Percentiles rank a stretch among this genome's conserved stretches.
Evolutionary conservation across 257 asterid genomes (phyloP).

Genomic region (Nicotiana otophora): DNA sequence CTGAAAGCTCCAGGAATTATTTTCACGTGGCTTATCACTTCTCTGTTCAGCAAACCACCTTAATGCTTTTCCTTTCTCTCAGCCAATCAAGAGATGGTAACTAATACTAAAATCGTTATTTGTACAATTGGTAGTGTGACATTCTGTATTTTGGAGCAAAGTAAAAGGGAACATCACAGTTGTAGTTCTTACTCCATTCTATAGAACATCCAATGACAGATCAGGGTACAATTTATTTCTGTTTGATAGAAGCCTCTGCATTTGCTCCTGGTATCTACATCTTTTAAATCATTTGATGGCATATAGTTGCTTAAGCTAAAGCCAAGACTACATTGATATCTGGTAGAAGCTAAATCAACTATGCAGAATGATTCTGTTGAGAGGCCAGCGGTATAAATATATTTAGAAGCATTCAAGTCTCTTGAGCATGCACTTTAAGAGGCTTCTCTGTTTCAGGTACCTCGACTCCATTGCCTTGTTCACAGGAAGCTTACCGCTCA

Average conservation of each 20-base stretch:
- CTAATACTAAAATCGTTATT: too few relatives aligned
- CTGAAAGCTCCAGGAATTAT: too few relatives aligned
- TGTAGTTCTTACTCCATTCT: background rate
- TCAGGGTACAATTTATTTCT: background rate
- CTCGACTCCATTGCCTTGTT: constrained; percentile 75
- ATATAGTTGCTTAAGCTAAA: background rate
- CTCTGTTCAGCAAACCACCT: too few relatives aligned
- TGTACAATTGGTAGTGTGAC: background rate
- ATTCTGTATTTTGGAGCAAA: background rate
- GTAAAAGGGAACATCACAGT: background rate
- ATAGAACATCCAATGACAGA: background rate
- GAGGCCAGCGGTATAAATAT: background rate
- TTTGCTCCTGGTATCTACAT: background rate
- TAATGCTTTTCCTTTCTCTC: too few relatives aligned
- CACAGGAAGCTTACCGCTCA: constrained; percentile 57
- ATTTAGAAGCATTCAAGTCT: background rate
- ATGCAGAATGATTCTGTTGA: background rate
- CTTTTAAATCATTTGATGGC: background rate
- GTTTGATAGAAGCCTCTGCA: background rate
- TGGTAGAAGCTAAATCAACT: background rate
- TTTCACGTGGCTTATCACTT: too few relatives aligned
- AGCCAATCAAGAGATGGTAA: too few relatives aligned
- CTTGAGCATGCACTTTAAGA: background rate
- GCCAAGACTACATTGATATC: background rate
- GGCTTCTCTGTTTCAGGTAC: constrained; percentile 45